These are phyloP conservation scores for Orychophragmus violaceus DNA, from an alignment of 345 rosid species.

Conservation along the genomic window DNA sequence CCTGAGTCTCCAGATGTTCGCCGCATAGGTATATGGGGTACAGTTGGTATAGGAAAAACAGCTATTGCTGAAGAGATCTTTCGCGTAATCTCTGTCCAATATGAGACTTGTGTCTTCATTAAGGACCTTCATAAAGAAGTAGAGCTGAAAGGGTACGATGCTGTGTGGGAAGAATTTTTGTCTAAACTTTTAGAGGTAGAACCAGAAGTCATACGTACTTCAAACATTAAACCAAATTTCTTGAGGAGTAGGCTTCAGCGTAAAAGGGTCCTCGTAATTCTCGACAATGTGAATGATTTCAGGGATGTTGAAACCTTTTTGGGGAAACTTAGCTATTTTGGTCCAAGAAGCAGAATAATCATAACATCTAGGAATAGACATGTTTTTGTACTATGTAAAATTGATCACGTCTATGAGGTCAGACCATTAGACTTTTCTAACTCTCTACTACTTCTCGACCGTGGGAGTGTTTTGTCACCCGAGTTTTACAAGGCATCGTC, in stretches of 20 bases:
- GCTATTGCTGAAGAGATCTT: constrained; percentile 37
- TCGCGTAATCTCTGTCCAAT: constrained; percentile 27
- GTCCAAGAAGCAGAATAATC: constrained; percentile 29
- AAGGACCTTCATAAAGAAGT: constrained; percentile 28
- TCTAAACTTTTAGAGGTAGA: constrained; percentile 1
- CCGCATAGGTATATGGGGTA: constrained; percentile 41
- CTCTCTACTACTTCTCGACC: neutral
- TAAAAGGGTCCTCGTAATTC: constrained; percentile 20
- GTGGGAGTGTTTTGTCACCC: neutral
- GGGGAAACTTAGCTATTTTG: constrained; percentile 10
- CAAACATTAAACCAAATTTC: constrained; percentile 3
- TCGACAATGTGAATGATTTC: constrained; percentile 26
- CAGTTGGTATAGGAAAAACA: constrained; percentile 51
- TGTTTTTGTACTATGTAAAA: constrained; percentile 8
- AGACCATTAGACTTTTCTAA: constrained; percentile 11
- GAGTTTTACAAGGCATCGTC: neutral
- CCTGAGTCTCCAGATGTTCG: constrained; percentile 11
- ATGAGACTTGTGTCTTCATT: constrained; percentile 36
- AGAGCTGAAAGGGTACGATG: neutral
- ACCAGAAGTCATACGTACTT: neutral
- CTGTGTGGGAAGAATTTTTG: constrained; percentile 13
- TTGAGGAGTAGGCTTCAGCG: constrained; percentile 9
- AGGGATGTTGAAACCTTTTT: constrained; percentile 12
- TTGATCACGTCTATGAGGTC: constrained; percentile 23
- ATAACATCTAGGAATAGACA: constrained; percentile 24